Conservation (phyloP, 257 asterid species). For the Nicotiana obtusifolia region DNA sequence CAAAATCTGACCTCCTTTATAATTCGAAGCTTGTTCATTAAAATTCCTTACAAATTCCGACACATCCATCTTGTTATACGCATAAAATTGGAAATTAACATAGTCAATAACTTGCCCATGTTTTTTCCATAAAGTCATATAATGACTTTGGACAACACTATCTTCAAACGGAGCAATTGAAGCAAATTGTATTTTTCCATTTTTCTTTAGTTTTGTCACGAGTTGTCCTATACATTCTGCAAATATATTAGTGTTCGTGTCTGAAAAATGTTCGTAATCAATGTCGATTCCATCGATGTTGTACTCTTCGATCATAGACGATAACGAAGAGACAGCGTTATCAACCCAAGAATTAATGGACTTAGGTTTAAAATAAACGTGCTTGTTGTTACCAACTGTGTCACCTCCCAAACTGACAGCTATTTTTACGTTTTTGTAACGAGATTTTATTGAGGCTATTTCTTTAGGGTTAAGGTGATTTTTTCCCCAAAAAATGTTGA, state of each 20-base stretch:
- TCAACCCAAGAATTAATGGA: constrained; percentile 15
- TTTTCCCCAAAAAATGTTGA: constrained; percentile 15
- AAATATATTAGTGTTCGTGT: neutral
- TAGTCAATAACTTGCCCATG: constrained; percentile 13
- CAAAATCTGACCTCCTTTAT: constrained; percentile 11
- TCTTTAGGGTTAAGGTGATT: constrained; percentile 11
- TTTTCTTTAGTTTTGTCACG: constrained; percentile 2
- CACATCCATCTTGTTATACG: neutral
- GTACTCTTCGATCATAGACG: constrained; percentile 1
- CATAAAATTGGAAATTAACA: constrained; percentile 24
- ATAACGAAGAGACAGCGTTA: constrained; percentile 19
- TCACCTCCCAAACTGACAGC: constrained; percentile 18
- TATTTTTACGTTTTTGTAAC: constrained; percentile 12
- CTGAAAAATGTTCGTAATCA: constrained; percentile 15
- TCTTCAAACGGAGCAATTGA: constrained; percentile 19
- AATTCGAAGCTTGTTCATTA: neutral
- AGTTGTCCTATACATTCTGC: constrained; percentile 16
- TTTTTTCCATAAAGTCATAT: constrained; percentile 7
- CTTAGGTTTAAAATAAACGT: constrained; percentile 1
- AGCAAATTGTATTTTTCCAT: constrained; percentile 10
- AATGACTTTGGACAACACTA: neutral
- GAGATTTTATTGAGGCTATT: neutral
- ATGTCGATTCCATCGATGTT: constrained; percentile 17
- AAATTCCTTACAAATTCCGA: neutral
- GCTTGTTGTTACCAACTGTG: neutral